Percentiles rank a stretch among this genome's conserved stretches.
These are phyloP conservation scores for Pyrenula aspistea DNA, from an alignment of 495 filamentous ascomycete genomes.

Conservation along the genomic window DNA sequence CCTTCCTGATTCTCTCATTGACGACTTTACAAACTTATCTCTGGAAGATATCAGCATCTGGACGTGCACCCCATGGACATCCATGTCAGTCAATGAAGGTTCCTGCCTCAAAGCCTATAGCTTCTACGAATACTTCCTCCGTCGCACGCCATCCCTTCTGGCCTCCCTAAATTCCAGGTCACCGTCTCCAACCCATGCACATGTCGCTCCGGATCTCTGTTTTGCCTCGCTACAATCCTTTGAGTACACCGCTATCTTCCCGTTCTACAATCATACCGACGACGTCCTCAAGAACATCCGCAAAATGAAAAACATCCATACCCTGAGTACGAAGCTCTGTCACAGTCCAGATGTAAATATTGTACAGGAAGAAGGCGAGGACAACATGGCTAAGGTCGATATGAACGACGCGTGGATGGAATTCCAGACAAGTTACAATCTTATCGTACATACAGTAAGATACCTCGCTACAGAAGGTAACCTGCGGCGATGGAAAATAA, in stretches of 20 bases:
- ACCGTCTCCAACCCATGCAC: background rate
- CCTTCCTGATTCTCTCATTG: background rate
- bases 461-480: background rate
- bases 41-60: constrained; percentile 11
- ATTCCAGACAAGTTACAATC: constrained; percentile 23
- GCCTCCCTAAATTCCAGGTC: constrained; percentile 17
- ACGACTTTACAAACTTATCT: constrained; percentile 2
- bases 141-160: constrained; percentile 22
- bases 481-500: background rate
- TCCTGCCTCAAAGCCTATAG: constrained; percentile 30
- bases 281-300: constrained; percentile 18
- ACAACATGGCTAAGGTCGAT: constrained; percentile 20
- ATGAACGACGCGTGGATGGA: constrained; percentile 34
- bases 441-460: constrained; percentile 21
- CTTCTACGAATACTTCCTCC: constrained; percentile 32
- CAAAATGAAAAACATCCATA: constrained; percentile 17
- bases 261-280: constrained; percentile 31
- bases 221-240: constrained; percentile 18
- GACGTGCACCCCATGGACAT: constrained; percentile 18
- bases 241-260: constrained; percentile 29
- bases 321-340: constrained; percentile 20
- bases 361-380: constrained; percentile 25
- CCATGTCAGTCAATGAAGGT: constrained; percentile 25
- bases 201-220: background rate
- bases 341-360: constrained; percentile 18